Evolutionary conservation across 495 filamentous ascomycete genomes (phyloP), one percentile per base, ranked within the genome.

Genomic region (Aspergillus ostianus): DNA sequence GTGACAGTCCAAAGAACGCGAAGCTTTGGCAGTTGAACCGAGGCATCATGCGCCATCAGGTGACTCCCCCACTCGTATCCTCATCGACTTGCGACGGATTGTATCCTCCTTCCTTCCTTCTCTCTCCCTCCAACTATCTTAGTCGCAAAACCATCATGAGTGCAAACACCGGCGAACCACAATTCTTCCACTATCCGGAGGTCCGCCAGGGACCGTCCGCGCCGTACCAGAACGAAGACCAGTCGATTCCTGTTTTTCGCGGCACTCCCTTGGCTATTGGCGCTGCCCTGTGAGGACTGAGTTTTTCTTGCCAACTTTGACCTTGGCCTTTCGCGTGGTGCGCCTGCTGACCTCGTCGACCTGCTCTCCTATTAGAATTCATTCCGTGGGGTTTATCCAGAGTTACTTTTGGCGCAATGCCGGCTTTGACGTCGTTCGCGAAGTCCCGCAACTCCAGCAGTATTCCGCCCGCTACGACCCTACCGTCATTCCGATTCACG

Each of bases 401-500:
- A 77, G 70, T 60, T 71, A 85, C 53, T 78, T 92, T 62, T 97
- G 89, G 89, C 72, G 64, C 49, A 93, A 92, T 74, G 90, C 90
- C 27, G 87, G 87, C 20, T 91, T 97, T 61, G 78, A 73, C 46
- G 65, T 73, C 26, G 79, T 92, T 29, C 84, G 83, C 53, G 66
- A 83, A 32, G 76, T 88, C 8, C 65, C 70, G 4, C 78, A 82
- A 21, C 79, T 97, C 15, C 74, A 85, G 7, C 60, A 78, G 20
- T 86, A 87, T 64, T 67, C 80, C 15, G 81, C 87, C 17, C 82
- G 88, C 59, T 92, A 84, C 67, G 91, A 94, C 65, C 93, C 93
- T n/a, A 89, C 90, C 32, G 92, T 97, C 21, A 88, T 90, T 47
- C 91, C 90, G 6, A 68, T 88, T 51, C 58, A 67, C n/a, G 53